A percentile compares a stretch with the other conserved stretches of the same genome.
Conservation (phyloP, 352 stramenopile species). For the Pythium dissimile region DNA sequence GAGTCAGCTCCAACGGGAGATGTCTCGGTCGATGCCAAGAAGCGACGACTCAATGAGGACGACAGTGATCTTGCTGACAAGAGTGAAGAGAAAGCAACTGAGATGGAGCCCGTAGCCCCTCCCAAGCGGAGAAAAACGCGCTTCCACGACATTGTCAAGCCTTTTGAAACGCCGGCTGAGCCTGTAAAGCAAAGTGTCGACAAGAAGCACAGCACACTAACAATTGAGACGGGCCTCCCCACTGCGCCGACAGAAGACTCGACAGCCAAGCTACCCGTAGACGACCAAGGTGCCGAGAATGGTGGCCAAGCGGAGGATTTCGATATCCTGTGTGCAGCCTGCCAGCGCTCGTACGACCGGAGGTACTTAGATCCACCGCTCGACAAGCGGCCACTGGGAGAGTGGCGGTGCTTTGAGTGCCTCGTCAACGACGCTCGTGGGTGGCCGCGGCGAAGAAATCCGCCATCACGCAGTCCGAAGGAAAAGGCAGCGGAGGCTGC, state of each 20-base stretch:
- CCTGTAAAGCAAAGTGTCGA: conserved; percentile 2
- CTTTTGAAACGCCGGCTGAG: too few relatives aligned
- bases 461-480: conserved; percentile 31
- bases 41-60: conserved; percentile 13
- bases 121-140: conserved; percentile 18
- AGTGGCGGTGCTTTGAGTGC: conserved; percentile 87
- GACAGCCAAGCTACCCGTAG: background rate
- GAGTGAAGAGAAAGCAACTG: background rate
- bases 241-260: background rate
- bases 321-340: conserved; percentile 77
- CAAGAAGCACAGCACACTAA: background rate
- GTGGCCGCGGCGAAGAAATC: conserved; percentile 52
- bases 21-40: conserved; percentile 3
- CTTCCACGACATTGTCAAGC: conserved; percentile 21
- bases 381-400: conserved; percentile 60
- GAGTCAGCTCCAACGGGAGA: too few relatives aligned
- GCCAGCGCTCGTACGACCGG: conserved; percentile 81
- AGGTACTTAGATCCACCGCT: conserved; percentile 80
- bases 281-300: background rate
- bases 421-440: conserved; percentile 83
- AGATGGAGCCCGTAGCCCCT: background rate
- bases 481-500: background rate
- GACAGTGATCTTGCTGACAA: conserved; percentile 4
- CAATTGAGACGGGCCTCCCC: background rate
- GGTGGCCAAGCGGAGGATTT: conserved; percentile 36